Conservation (phyloP, 805 yeast genomes). For the Naumovozyma dairenensis region DNA sequence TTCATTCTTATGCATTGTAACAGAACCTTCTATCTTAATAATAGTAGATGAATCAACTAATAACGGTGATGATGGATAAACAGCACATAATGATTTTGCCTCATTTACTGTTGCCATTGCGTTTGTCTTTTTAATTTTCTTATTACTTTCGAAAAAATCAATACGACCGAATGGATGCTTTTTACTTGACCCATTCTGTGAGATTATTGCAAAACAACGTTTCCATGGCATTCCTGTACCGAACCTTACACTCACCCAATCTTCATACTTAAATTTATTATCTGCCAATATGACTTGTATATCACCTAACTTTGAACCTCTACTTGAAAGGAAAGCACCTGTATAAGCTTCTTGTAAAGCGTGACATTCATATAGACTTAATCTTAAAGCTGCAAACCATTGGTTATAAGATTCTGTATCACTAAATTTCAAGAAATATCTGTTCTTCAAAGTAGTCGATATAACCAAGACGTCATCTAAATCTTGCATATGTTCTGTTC, state of each 20-base stretch:
- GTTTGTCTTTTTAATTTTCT: slow-evolving; percentile 51
- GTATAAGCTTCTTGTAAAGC: slow-evolving; percentile 91
- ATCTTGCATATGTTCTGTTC: slow-evolving; percentile 35
- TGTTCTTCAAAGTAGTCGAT: slow-evolving; percentile 83
- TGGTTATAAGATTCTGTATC: slow-evolving; percentile 52
- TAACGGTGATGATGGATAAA: slow-evolving; percentile 75
- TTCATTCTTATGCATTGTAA: slow-evolving; percentile 44
- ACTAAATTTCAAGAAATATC: slow-evolving; percentile 72
- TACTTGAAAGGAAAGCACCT: slow-evolving; percentile 80
- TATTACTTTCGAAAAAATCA: slow-evolving; percentile 70
- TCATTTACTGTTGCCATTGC: slow-evolving; percentile 74
- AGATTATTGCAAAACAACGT: slow-evolving; percentile 82
- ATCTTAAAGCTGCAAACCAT: slow-evolving; percentile 79
- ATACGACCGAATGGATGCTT: slow-evolving; percentile 48
- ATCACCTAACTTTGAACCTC: slow-evolving; percentile 81
- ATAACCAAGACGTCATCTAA: slow-evolving; percentile 74
- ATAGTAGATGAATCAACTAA: slow-evolving; percentile 81
- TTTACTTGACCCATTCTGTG: slow-evolving; percentile 47
- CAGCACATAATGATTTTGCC: slow-evolving; percentile 70
- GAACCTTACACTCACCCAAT: slow-evolving; percentile 88
- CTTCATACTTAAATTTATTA: slow-evolving; percentile 77
- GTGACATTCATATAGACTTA: slow-evolving; percentile 71
- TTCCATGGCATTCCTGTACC: slow-evolving; percentile 98
- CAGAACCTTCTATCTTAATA: slow-evolving; percentile 77
- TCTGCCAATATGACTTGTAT: slow-evolving; percentile 77